A percentile compares a stretch with the other conserved stretches of the same genome.
These are phyloP conservation scores for Rubroshorea leprosula DNA, from an alignment of 345 rosid species.

Conservation along the genomic window DNA sequence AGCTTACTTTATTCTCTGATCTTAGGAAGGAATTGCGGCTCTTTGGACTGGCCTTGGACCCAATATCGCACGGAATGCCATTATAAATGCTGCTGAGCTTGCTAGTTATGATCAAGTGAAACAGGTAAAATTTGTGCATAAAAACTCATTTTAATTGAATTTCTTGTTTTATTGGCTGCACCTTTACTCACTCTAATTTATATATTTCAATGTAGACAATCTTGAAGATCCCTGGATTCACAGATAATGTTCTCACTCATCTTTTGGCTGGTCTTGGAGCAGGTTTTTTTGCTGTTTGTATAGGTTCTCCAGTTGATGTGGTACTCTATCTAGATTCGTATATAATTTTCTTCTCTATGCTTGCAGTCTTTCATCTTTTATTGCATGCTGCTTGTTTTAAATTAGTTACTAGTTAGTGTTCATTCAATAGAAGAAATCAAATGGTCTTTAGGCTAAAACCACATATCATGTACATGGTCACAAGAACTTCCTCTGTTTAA, in stretches of 20 bases:
- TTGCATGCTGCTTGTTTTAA: slow-evolving; percentile 4
- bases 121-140: slow-evolving; percentile 39
- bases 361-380: not conserved
- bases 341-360: not conserved
- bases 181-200: slow-evolving; percentile 12
- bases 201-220: slow-evolving; percentile 52
- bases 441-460: too few species aligned
- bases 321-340: slow-evolving; percentile 37
- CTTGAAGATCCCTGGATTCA: slow-evolving; percentile 94
- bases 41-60: slow-evolving; percentile 99
- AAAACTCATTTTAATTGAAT: slow-evolving; percentile 1
- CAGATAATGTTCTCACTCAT: slow-evolving; percentile 88
- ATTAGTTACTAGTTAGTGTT: too few species aligned
- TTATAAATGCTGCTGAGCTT: slow-evolving; percentile 94
- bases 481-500: too few species aligned
- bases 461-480: too few species aligned
- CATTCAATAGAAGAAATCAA: too few species aligned
- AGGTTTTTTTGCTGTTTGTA: slow-evolving; percentile 93
- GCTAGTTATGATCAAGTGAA: slow-evolving; percentile 99
- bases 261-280: slow-evolving; percentile 92
- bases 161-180: slow-evolving; percentile 6
- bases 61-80: slow-evolving; percentile 86
- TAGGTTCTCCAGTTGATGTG: slow-evolving; percentile 99
- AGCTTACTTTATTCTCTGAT: slow-evolving; percentile 15
- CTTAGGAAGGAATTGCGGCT: slow-evolving; percentile 81